Base-by-base conservation (phyloP, 106 monocot genomes). In the Iris macrosiphon region DNA sequence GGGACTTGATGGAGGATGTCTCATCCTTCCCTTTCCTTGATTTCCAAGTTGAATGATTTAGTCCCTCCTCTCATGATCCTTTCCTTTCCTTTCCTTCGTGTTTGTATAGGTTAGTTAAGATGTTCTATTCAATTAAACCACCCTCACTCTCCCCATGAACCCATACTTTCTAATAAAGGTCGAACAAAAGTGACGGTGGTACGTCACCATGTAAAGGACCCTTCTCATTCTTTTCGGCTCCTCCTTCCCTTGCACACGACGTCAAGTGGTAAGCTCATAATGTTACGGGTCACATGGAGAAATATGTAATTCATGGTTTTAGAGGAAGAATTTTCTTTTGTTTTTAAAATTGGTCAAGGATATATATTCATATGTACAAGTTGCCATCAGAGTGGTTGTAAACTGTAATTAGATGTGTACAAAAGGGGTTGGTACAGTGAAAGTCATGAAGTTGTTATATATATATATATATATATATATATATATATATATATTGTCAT, bases 21-120 rank as follows among this genome's bases (percentile, higher is more conserved):
- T 70, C 56, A 17, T n/a, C n/a, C n/a, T 78, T 85, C 29, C 72
- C 91, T 73, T 92, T 92, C 75, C 82, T 92, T 92, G 82, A 86
- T 73, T 82, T 86, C 55, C 73, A 92, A 79, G 85, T 65, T 61
- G 91, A 92, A 82, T 92, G 72, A 86, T 82, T 72, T n/a, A n/a
- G n/a, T n/a, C n/a, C n/a, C n/a, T n/a, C n/a, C n/a, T n/a, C n/a
- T n/a, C n/a, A n/a, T 39, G 33, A 4, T 52, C 17, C 53, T 41
- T 40, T 20, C 53, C 29, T 30, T 10, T 27, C 4, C 16, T 47
- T 23, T n/a, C n/a, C n/a, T n/a, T n/a, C n/a, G n/a, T n/a, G n/a
- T n/a, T n/a, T 42, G 42, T 59, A 43, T 43, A 43, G 47, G 45
- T 46, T 63, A 22, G 24, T 18, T 40, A 41, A 42, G 34, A 45